A percentile compares a stretch with the other conserved stretches of the same genome.
Evolutionary conservation across 352 stramenopile species (phyloP).

Genomic region (Globisporangium middletonii): DNA sequence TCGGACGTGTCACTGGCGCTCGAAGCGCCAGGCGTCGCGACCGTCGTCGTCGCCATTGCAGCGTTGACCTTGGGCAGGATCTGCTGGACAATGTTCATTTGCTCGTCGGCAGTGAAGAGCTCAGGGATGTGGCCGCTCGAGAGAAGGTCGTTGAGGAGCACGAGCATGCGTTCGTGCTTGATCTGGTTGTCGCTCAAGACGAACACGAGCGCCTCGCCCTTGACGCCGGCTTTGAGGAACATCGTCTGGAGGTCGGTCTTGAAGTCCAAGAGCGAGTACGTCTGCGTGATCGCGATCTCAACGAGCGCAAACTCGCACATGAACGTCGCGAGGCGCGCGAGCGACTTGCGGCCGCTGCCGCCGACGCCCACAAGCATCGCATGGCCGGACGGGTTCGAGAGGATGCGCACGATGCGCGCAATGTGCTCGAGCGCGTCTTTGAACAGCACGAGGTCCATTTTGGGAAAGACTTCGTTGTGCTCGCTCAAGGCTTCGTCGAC

Average conservation of each 20-base stretch:
- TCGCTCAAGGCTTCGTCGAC: constrained; percentile 89
- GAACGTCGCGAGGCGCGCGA: constrained; percentile 88
- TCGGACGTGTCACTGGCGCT: constrained; percentile 65
- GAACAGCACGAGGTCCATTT: constrained; percentile 96
- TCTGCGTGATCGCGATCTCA: constrained; percentile 88
- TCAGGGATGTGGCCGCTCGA: constrained; percentile 91
- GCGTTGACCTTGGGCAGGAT: constrained; percentile 83
- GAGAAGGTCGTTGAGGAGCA: constrained; percentile 93
- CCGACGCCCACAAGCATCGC: constrained; percentile 93
- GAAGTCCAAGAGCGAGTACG: constrained; percentile 91
- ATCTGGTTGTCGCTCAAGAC: constrained; percentile 92
- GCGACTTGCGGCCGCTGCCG: constrained; percentile 91
- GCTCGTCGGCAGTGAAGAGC: constrained; percentile 90
- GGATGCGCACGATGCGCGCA: constrained; percentile 91
- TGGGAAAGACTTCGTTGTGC: constrained; percentile 91
- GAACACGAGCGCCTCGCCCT: constrained; percentile 90
- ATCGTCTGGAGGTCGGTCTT: constrained; percentile 93
- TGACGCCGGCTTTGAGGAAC: constrained; percentile 88
- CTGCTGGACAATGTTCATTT: constrained; percentile 86
- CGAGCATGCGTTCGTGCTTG: constrained; percentile 94
- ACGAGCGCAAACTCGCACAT: constrained; percentile 87
- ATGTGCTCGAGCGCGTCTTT: constrained; percentile 95
- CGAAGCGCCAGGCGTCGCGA: neutral
- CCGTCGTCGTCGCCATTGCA: constrained; percentile 18
- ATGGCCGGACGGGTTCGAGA: constrained; percentile 91